Conservation (phyloP, 192 early-diverging fungal genomes). For the Backusella tarrabulga region DNA sequence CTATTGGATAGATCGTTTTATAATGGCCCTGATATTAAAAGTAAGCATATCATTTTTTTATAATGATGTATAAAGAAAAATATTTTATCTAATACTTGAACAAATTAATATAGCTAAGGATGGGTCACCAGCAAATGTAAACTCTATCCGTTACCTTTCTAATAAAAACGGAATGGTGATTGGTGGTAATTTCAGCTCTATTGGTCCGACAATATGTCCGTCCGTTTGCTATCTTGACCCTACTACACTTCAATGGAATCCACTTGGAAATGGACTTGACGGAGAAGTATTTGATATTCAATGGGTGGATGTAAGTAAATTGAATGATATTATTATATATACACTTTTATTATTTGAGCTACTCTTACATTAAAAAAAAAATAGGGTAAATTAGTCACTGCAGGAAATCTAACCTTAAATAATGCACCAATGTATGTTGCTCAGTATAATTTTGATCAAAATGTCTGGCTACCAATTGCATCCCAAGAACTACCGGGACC, state of each 20-base stretch:
- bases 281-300: conserved; percentile 35
- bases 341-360: background rate
- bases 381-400: conserved; percentile 20
- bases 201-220: conserved; percentile 33
- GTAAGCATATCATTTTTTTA: conserved; percentile 8
- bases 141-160: conserved; percentile 21
- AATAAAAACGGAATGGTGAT: conserved; percentile 41
- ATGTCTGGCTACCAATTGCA: conserved; percentile 10
- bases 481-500: background rate
- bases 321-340: background rate
- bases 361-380: background rate
- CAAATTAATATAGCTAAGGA: conserved; percentile 13
- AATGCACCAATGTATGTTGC: conserved; percentile 15
- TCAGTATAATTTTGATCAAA: conserved; percentile 16
- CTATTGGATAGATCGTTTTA: conserved; percentile 42
- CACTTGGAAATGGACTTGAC: conserved; percentile 22
- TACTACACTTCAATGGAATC: conserved; percentile 31
- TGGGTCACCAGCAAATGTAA: conserved; percentile 22
- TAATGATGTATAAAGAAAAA: conserved; percentile 32
- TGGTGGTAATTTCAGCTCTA: conserved; percentile 58
- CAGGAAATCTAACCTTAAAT: conserved; percentile 22
- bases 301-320: conserved; percentile 26
- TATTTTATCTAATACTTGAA: conserved; percentile 24
- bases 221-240: conserved; percentile 35
- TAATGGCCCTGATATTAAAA: conserved; percentile 20